phyloP scores from a whole-genome alignment of 345 rosid genomes.

The Boechera retrofracta region DNA sequence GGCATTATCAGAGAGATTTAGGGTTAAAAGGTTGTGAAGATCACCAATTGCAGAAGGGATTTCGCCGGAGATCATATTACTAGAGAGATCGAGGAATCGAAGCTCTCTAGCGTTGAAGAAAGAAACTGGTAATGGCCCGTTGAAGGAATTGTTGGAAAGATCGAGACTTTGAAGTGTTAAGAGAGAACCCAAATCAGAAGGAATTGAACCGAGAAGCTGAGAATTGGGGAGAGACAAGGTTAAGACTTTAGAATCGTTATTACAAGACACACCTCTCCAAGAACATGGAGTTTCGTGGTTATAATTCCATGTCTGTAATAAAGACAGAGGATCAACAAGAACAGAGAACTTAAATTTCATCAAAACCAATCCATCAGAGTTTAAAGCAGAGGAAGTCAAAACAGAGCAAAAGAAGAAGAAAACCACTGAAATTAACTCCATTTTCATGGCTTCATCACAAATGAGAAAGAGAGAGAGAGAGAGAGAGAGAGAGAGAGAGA shows the following conservation, averaged over 20 bases:
- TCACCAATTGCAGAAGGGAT: conserved; percentile 29
- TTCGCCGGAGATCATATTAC: conserved; percentile 45
- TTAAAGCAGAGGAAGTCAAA: conserved; percentile 50
- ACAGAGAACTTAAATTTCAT: conserved; percentile 71
- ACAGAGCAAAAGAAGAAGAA: conserved; percentile 27
- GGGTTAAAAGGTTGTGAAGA: conserved; percentile 36
- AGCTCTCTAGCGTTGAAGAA: conserved; percentile 39
- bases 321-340: conserved; percentile 63
- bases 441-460: conserved; percentile 42
- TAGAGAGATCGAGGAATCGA: conserved; percentile 28
- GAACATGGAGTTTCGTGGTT: conserved; percentile 68
- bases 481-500: conserved; percentile 15
- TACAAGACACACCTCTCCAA: conserved; percentile 79
- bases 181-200: conserved; percentile 69
- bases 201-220: conserved; percentile 71
- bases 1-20: conserved; percentile 73
- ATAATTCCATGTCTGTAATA: conserved; percentile 63
- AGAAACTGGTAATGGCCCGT: conserved; percentile 39
- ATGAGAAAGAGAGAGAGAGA: conserved; percentile 11
- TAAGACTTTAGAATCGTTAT: conserved; percentile 52
- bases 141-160: conserved; percentile 47
- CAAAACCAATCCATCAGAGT: conserved; percentile 70
- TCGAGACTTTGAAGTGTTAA: conserved; percentile 60
- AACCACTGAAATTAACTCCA: conserved; percentile 12
- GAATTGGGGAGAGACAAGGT: conserved; percentile 66